phyloP scores from a whole-genome alignment of 495 filamentous ascomycete species.

The Aspergillus taichungensis region DNA sequence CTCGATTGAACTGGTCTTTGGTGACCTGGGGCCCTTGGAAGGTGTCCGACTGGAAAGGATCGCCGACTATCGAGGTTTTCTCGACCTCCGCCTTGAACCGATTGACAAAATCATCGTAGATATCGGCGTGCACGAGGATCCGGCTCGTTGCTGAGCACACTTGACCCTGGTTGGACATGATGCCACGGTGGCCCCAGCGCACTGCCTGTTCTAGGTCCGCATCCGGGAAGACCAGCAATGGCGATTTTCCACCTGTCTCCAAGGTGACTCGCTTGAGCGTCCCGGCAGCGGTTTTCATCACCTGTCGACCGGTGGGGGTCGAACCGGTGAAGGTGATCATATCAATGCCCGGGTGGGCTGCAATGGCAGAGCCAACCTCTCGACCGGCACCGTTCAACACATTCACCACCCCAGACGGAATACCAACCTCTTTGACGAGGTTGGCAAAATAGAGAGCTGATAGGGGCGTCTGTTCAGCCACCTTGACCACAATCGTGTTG shows the following conservation, averaged over 20 bases:
- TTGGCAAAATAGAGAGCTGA: constrained; percentile 80
- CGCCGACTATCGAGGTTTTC: constrained; percentile 46
- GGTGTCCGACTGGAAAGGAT: constrained; percentile 67
- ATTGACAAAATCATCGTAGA: constrained; percentile 46
- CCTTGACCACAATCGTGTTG: constrained; percentile 71
- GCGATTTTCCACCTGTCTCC: constrained; percentile 39
- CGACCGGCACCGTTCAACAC: constrained; percentile 74
- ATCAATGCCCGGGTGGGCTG: constrained; percentile 65
- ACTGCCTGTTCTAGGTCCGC: constrained; percentile 35
- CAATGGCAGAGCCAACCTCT: constrained; percentile 70
- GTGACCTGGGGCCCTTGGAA: constrained; percentile 77
- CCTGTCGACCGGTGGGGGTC: constrained; percentile 15
- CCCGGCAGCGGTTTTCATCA: constrained; percentile 21
- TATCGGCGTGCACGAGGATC: constrained; percentile 45
- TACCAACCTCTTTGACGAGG: constrained; percentile 72
- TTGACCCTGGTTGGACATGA: constrained; percentile 45
- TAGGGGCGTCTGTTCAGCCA: constrained; percentile 85
- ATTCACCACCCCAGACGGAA: constrained; percentile 82
- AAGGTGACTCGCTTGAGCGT: constrained; percentile 44
- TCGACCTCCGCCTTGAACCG: constrained; percentile 8
- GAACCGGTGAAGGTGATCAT: constrained; percentile 50
- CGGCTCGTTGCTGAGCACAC: constrained; percentile 43
- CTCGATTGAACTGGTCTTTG: constrained; percentile 68
- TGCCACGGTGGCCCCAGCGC: constrained; percentile 30
- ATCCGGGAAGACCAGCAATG: constrained; percentile 38